Percentiles rank a stretch among this genome's conserved stretches.
Evolutionary conservation across 371 early-diverging fungal genomes (phyloP).

Genomic region (Blastocladiella emersonii): DNA sequence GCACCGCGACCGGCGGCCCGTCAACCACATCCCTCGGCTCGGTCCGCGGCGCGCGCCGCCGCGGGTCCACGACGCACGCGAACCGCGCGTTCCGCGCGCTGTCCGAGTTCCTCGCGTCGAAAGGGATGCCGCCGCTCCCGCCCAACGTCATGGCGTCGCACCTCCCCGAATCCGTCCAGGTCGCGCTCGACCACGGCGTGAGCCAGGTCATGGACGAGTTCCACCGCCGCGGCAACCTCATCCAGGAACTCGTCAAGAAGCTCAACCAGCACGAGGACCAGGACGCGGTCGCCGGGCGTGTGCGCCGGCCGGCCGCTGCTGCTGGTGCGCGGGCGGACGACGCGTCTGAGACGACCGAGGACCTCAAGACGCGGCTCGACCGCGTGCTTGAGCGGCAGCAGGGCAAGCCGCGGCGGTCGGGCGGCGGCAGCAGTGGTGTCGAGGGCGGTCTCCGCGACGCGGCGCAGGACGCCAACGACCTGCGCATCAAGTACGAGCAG

Average conservation of each 20-base stretch:
- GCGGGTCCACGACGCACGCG: background rate
- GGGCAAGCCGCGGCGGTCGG: no score
- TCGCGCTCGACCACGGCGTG: background rate
- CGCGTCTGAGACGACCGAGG: no score
- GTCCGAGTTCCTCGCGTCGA: background rate
- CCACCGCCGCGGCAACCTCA: background rate
- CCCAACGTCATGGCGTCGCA: background rate
- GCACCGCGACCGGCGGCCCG: background rate
- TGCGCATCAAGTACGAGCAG: constrained; percentile 16
- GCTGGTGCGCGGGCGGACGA: no score
- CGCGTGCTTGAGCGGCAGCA: no score
- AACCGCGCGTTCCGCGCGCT: background rate
- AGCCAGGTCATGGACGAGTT: background rate
- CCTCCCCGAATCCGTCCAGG: background rate
- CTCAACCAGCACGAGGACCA: background rate
- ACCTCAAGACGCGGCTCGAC: no score
- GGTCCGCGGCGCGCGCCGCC: background rate
- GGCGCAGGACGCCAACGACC: background rate
- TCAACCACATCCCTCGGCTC: background rate
- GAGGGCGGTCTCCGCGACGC: background rate
- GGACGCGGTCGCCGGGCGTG: background rate
- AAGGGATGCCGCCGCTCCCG: background rate
- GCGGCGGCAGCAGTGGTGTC: no score
- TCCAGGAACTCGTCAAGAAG: background rate
- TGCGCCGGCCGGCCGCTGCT: no score